Evolutionary conservation across 2,329 filamentous ascomycete species (phyloP), one percentile per base, ranked within the genome.

Genomic region (Malbranchea zuffiana): DNA sequence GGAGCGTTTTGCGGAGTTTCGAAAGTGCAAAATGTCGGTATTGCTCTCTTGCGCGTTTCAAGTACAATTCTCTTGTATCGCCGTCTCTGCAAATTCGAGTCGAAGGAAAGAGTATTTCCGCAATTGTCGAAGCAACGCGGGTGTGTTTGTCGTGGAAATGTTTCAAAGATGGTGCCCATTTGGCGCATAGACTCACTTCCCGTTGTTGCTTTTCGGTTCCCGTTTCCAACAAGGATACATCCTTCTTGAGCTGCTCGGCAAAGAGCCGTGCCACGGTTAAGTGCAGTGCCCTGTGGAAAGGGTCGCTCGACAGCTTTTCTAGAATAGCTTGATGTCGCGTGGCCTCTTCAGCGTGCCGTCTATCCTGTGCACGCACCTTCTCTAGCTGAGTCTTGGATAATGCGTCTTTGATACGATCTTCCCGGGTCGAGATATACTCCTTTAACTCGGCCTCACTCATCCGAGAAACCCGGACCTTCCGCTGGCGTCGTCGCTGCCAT

Each of bases 81-180:
- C 33, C 39, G 15, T 62, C 52, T 1, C 53, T 51, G n/a, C 55
- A 38, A 3, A 56, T 44, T 1, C 51, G 50, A 3, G 60, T 52
- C 0, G 68, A 64, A 42, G 68, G 63, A 15, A 40, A 45, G 6
- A 76, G 47, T 8, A 71, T 56, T 52, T 78, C 73, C 4, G 73
- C 68, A 38, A 78, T 75, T 8, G 69, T 66, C 30, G 67, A 71
- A 20, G 68, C 61, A 42, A 78, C 63, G 44, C 68, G 67, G 2
- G 74, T 77, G 43, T 74, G 67, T 44, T 67, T 66, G 51, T 78
- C 74, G 45, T 76, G 72, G 44, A 72, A 72, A 24, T 60, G 62
- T 21, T 65, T 64, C 12, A 67, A 61, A 0, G 67, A 66, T 1
- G 74, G 74, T 1, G 72, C 70, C 74, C 74, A 78, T 43, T 78